These are phyloP conservation scores for Pogostemon cablin DNA, from an alignment of 257 asterid genomes.

Conservation along the genomic window DNA sequence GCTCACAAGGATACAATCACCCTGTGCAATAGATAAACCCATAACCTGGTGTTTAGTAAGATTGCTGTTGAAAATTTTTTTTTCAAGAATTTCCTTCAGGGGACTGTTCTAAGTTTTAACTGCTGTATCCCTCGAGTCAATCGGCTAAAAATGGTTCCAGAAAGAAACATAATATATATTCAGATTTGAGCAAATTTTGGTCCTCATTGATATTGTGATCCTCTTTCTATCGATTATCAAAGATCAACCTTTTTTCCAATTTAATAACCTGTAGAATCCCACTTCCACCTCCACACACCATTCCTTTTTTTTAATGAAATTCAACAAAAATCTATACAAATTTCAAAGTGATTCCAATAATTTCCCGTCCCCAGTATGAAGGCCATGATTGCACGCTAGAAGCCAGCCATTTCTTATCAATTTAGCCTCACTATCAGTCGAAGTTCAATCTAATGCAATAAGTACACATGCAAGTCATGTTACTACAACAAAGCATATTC, in stretches of 20 bases:
- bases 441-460: neutral
- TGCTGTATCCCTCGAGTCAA: neutral
- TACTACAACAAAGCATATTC: slow-evolving; percentile 12
- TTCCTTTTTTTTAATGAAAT: slow-evolving; percentile 8
- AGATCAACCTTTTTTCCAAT: neutral
- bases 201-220: neutral
- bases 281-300: neutral
- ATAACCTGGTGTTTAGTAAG: neutral
- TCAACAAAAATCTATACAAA: neutral
- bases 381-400: slow-evolving; percentile 17
- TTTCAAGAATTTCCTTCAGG: neutral
- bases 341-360: slow-evolving; percentile 10
- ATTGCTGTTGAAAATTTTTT: neutral
- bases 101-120: neutral
- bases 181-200: neutral
- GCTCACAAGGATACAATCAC: slow-evolving; percentile 18
- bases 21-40: neutral
- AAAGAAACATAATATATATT: neutral
- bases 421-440: neutral
- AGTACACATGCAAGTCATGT: neutral
- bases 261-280: neutral
- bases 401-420: neutral
- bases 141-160: neutral
- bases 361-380: neutral
- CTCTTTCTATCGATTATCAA: neutral